These are phyloP conservation scores for Nakaseomyces nivariensis DNA, from an alignment of 1,139 yeast species.

Conservation along the genomic window DNA sequence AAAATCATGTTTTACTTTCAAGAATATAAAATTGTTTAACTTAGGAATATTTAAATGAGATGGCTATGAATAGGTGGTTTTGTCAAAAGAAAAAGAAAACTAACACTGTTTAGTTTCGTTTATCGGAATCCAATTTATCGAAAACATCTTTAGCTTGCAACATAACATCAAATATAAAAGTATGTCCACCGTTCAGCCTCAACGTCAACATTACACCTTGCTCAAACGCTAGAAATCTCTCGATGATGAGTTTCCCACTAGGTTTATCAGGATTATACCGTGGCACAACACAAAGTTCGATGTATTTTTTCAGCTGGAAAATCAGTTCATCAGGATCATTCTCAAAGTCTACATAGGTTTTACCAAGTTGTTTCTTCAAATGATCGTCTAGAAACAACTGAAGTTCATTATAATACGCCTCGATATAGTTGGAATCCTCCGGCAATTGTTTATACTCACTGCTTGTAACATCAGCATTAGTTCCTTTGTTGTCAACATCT, in stretches of 20 bases:
- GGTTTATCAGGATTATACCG: slow-evolving; percentile 8
- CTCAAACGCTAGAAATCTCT: slow-evolving; percentile 33
- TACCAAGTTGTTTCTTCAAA: slow-evolving; percentile 21
- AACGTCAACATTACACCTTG: slow-evolving; percentile 34
- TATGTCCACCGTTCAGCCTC: slow-evolving; percentile 37
- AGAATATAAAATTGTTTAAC: background rate
- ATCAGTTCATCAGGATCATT: slow-evolving; percentile 27
- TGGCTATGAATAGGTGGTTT: no score
- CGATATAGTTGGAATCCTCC: slow-evolving; percentile 39
- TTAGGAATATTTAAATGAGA: background rate
- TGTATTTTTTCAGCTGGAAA: slow-evolving; percentile 26
- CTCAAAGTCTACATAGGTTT: slow-evolving; percentile 28
- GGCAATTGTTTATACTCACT: slow-evolving; percentile 36
- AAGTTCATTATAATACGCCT: slow-evolving; percentile 36
- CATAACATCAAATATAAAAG: slow-evolving; percentile 36
- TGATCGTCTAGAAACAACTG: slow-evolving; percentile 25
- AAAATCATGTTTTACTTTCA: no score
- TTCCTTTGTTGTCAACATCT: background rate
- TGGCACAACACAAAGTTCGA: slow-evolving; percentile 25
- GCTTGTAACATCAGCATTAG: slow-evolving; percentile 4
- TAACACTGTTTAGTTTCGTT: slow-evolving; percentile 3
- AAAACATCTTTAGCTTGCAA: slow-evolving; percentile 33
- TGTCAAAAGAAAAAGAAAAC: no score
- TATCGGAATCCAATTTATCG: slow-evolving; percentile 28
- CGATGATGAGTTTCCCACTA: slow-evolving; percentile 17